Conservation (phyloP, 305 asterid genomes). For the Fraxinus albicans region DNA sequence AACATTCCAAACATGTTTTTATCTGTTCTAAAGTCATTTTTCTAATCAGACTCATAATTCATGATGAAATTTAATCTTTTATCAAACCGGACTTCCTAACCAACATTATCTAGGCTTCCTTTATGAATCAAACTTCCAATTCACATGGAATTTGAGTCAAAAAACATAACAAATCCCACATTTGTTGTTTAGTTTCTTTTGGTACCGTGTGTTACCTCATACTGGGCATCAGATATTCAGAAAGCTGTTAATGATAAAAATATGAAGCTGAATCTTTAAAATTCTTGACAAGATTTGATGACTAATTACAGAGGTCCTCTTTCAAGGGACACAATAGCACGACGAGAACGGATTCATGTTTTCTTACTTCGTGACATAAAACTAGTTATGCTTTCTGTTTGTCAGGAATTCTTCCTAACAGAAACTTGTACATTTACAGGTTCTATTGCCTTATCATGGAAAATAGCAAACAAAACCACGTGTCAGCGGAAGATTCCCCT, state of each 20-base stretch:
- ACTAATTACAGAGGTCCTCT: neutral
- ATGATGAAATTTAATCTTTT: no score
- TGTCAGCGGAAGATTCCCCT: slow-evolving; percentile 9
- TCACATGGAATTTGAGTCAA: no score
- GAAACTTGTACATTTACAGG: slow-evolving; percentile 1
- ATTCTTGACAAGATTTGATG: neutral
- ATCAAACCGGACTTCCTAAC: no score
- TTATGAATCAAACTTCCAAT: no score
- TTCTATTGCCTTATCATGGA: slow-evolving; percentile 32
- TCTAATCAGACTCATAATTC: no score
- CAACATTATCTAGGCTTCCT: no score
- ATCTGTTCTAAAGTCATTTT: no score
- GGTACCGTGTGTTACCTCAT: neutral
- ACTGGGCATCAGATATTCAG: neutral
- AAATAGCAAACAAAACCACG: slow-evolving; percentile 17
- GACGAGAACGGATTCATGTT: neutral
- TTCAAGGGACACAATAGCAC: neutral
- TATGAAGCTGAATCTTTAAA: neutral
- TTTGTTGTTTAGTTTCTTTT: neutral
- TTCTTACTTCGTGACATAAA: neutral
- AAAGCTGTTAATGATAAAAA: neutral
- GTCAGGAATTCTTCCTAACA: slow-evolving; percentile 1
- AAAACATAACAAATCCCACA: neutral
- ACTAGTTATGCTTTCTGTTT: neutral
- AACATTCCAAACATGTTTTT: no score